A percentile compares a stretch with the other conserved stretches of the same genome.
Conservation (phyloP, 1,284 basidiomycete species). For the Puccinia triticina region DNA sequence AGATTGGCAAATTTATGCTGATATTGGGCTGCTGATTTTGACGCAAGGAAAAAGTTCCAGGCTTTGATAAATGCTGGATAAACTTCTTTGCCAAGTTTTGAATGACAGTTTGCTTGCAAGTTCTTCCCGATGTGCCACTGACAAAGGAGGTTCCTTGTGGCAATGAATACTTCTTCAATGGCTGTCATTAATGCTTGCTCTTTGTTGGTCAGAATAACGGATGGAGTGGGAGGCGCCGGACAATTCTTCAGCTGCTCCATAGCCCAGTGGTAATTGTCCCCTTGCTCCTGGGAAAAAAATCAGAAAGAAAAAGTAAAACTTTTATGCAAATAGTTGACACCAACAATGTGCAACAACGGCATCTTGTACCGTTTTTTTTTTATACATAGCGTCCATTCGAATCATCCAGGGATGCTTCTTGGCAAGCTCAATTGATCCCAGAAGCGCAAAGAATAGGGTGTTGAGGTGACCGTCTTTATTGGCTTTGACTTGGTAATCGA, state of each 20-base stretch:
- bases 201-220: constrained; percentile 12
- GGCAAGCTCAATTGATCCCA: neutral
- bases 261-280: constrained; percentile 1
- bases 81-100: neutral
- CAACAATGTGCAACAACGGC: neutral
- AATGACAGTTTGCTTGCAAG: neutral
- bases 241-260: neutral
- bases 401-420: neutral
- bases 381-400: neutral
- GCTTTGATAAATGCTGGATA: neutral
- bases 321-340: neutral
- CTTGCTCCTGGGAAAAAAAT: constrained; percentile 10
- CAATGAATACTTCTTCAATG: constrained; percentile 12
- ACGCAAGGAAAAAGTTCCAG: neutral
- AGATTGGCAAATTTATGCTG: constrained; percentile 3
- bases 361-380: neutral
- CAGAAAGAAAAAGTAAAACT: constrained; percentile 19
- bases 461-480: neutral
- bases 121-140: constrained; percentile 32
- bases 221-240: neutral
- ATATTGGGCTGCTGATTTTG: neutral
- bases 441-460: neutral
- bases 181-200: constrained; percentile 19
- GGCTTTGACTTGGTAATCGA: neutral
- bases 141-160: constrained; percentile 21